Conservation (phyloP, 2,329 filamentous ascomycete species). For the Pezicula neosporulosa region DNA sequence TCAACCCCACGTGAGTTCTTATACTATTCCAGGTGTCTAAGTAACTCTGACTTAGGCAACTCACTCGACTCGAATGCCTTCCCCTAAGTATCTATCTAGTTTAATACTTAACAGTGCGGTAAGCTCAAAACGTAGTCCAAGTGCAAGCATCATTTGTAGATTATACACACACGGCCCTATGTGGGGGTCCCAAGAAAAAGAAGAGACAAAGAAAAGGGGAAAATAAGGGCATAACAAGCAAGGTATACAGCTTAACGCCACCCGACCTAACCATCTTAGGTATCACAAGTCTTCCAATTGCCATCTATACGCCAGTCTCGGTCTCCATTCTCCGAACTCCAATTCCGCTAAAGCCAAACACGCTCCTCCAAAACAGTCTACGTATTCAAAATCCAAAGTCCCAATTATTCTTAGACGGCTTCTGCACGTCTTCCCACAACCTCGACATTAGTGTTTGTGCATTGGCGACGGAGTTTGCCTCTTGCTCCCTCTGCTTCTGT, state of each 20-base stretch:
- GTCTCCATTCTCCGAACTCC: constrained; percentile 18
- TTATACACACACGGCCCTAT: no score
- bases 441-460: constrained; percentile 19
- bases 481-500: constrained; percentile 24
- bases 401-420: constrained; percentile 17
- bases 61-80: no score
- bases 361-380: constrained; percentile 4
- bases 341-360: not conserved
- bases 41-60: no score
- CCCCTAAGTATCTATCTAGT: no score
- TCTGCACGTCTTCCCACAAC: constrained; percentile 22
- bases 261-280: not conserved
- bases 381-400: not conserved
- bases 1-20: no score
- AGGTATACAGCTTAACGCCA: not conserved
- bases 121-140: no score
- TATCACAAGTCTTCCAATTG: constrained; percentile 9
- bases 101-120: no score
- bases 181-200: not conserved
- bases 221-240: not conserved
- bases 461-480: constrained; percentile 22
- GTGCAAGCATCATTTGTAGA: no score
- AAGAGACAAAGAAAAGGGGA: not conserved
- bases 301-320: constrained; percentile 23
- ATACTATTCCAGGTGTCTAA: no score